Conservation (phyloP, 1,139 yeast genomes). For the Pichia sorboxylosa region DNA sequence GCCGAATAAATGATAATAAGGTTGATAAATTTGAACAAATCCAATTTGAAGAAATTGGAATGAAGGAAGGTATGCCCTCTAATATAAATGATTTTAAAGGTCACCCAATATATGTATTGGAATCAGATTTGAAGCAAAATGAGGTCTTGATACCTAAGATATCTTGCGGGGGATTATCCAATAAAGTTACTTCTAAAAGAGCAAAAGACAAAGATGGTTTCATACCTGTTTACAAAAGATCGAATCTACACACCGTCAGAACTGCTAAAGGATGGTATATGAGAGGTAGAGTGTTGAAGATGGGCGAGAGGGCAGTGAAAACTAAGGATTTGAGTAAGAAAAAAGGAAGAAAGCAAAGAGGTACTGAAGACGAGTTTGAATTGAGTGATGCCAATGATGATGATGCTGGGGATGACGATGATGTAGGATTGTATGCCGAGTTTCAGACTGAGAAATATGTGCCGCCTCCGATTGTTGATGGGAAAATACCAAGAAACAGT, state of each 20-base stretch:
- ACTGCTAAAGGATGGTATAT: slow-evolving; percentile 84
- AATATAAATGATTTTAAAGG: slow-evolving; percentile 71
- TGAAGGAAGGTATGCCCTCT: slow-evolving; percentile 80
- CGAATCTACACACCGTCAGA: slow-evolving; percentile 49
- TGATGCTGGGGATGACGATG: slow-evolving; percentile 29
- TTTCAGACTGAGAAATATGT: slow-evolving; percentile 62
- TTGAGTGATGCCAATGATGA: slow-evolving; percentile 30
- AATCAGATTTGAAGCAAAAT: slow-evolving; percentile 56
- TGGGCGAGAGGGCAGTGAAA: slow-evolving; percentile 60
- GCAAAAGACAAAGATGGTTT: slow-evolving; percentile 23
- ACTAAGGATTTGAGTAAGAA: slow-evolving; percentile 16
- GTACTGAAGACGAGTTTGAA: slow-evolving; percentile 19
- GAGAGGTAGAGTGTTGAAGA: slow-evolving; percentile 61
- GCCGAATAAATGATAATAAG: slow-evolving; percentile 27
- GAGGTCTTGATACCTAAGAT: slow-evolving; percentile 65
- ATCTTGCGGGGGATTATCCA: slow-evolving; percentile 62
- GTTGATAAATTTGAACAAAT: slow-evolving; percentile 60
- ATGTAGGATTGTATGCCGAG: slow-evolving; percentile 53
- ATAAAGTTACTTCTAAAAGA: slow-evolving; percentile 24
- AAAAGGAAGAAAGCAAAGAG: slow-evolving; percentile 6
- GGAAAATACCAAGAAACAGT: slow-evolving; percentile 60
- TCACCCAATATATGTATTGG: slow-evolving; percentile 82
- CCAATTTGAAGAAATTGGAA: slow-evolving; percentile 56
- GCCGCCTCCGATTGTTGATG: slow-evolving; percentile 58
- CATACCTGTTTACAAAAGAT: slow-evolving; percentile 53